Percentiles rank a stretch among this genome's conserved stretches.
Conservation (phyloP, 148 eudicot genomes). For the Silene conica region DNA sequence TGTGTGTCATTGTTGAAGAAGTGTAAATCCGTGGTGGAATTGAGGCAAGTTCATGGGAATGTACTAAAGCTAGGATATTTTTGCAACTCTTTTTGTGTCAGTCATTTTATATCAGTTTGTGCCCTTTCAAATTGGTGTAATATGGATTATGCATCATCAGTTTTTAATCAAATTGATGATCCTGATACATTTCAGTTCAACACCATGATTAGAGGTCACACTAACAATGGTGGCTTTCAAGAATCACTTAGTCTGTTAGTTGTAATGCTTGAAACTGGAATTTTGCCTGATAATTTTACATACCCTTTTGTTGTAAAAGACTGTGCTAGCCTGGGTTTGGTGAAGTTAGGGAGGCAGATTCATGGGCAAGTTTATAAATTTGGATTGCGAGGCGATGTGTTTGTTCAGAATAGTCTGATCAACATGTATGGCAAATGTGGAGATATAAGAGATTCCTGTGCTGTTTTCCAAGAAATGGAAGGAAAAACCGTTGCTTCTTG, state of each 20-base stretch:
- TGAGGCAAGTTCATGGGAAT: slow-evolving; percentile 53
- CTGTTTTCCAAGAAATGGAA: slow-evolving; percentile 42
- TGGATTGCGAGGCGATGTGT: slow-evolving; percentile 42
- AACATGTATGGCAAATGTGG: slow-evolving; percentile 61
- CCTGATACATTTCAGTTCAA: slow-evolving; percentile 49
- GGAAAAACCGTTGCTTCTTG: slow-evolving; percentile 48
- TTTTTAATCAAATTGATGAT: slow-evolving; percentile 40
- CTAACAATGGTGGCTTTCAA: slow-evolving; percentile 30
- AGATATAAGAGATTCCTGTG: slow-evolving; percentile 27
- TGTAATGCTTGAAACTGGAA: slow-evolving; percentile 42
- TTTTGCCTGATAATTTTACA: slow-evolving; percentile 43
- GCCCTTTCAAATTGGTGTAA: slow-evolving; percentile 51
- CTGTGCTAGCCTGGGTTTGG: slow-evolving; percentile 31
- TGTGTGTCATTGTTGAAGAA: slow-evolving; percentile 44
- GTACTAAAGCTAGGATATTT: slow-evolving; percentile 40
- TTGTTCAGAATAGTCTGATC: slow-evolving; percentile 63
- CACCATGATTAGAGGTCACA: slow-evolving; percentile 48
- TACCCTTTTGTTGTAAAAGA: slow-evolving; percentile 49
- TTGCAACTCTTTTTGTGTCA: slow-evolving; percentile 38
- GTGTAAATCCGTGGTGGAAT: slow-evolving; percentile 44
- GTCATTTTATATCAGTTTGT: slow-evolving; percentile 46
- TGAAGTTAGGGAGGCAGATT: slow-evolving; percentile 36
- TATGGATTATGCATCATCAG: slow-evolving; percentile 51
- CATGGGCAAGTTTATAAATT: slow-evolving; percentile 53
- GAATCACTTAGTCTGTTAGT: slow-evolving; percentile 32